These are phyloP conservation scores for Fusarium transvaalense DNA, from an alignment of 2,329 filamentous ascomycete genomes.

Conservation along the genomic window DNA sequence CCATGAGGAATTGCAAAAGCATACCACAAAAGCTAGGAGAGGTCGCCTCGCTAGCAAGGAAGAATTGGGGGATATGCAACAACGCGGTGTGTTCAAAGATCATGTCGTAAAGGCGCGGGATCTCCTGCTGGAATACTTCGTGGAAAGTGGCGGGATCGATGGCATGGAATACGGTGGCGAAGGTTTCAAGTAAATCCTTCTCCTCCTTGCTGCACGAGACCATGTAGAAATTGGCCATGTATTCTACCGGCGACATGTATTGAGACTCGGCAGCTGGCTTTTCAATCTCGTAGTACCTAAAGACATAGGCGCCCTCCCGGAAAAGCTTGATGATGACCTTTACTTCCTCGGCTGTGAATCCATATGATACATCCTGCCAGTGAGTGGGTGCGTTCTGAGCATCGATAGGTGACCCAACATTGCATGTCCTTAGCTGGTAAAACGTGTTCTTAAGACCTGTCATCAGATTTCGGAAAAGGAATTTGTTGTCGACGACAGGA, in stretches of 20 bases:
- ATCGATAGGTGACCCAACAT: slow-evolving; percentile 79
- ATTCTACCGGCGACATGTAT: slow-evolving; percentile 86
- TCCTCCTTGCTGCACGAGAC: slow-evolving; percentile 94
- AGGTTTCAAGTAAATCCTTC: slow-evolving; percentile 96
- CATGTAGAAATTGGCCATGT: slow-evolving; percentile 95
- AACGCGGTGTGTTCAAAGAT: slow-evolving; percentile 97
- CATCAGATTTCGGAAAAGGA: slow-evolving; percentile 95
- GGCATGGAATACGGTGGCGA: slow-evolving; percentile 98
- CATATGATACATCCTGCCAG: slow-evolving; percentile 95
- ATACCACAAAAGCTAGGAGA: slow-evolving; percentile 98
- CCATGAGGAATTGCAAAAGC: slow-evolving; percentile 97
- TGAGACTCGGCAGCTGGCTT: slow-evolving; percentile 78
- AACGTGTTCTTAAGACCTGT: slow-evolving; percentile 97
- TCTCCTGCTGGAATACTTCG: slow-evolving; percentile 97
- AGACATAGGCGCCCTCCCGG: slow-evolving; percentile 94
- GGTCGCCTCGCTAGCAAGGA: slow-evolving; percentile 97
- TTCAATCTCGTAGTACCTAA: slow-evolving; percentile 95
- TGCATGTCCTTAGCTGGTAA: slow-evolving; percentile 92
- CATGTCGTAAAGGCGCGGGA: slow-evolving; percentile 95
- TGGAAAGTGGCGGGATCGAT: slow-evolving; percentile 99
- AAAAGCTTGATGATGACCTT: slow-evolving; percentile 97
- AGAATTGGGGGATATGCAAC: slow-evolving; percentile 96
- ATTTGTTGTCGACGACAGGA: slow-evolving; percentile 96
- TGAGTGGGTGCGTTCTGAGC: slow-evolving; percentile 83
- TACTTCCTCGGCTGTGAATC: slow-evolving; percentile 97